These are phyloP conservation scores for Solanum etuberosum DNA, from an alignment of 257 asterid genomes.

Conservation along the genomic window DNA sequence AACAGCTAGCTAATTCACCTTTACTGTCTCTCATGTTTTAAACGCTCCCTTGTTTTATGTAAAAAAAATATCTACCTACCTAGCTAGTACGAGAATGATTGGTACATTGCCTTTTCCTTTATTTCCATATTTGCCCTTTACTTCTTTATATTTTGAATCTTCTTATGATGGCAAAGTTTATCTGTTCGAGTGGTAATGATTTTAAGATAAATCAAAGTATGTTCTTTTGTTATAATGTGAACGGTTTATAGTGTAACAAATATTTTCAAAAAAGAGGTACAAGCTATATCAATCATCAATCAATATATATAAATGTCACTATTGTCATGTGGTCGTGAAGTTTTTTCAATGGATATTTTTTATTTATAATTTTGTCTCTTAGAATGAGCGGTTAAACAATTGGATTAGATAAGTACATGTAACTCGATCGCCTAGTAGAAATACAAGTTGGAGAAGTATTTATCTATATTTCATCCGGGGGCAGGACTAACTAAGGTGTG, in stretches of 20 bases:
- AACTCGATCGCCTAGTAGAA: background rate
- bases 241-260: background rate
- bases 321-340: background rate
- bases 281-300: background rate
- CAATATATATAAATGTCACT: background rate
- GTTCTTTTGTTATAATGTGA: background rate
- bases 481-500: background rate
- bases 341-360: background rate
- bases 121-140: background rate
- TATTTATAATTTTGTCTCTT: background rate
- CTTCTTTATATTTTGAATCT: no score
- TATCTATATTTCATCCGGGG: background rate
- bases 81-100: background rate
- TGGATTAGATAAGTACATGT: background rate
- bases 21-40: conserved; percentile 26
- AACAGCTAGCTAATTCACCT: conserved; percentile 18
- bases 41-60: conserved; percentile 6
- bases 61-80: background rate
- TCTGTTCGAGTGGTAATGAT: no score
- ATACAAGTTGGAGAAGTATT: background rate
- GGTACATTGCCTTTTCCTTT: background rate
- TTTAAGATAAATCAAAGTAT: background rate
- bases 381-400: no score
- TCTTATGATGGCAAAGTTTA: no score
- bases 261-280: background rate